Evolutionary conservation across 2,329 filamentous ascomycete species (phyloP).

Genomic region (Trichoderma semiorbis): DNA sequence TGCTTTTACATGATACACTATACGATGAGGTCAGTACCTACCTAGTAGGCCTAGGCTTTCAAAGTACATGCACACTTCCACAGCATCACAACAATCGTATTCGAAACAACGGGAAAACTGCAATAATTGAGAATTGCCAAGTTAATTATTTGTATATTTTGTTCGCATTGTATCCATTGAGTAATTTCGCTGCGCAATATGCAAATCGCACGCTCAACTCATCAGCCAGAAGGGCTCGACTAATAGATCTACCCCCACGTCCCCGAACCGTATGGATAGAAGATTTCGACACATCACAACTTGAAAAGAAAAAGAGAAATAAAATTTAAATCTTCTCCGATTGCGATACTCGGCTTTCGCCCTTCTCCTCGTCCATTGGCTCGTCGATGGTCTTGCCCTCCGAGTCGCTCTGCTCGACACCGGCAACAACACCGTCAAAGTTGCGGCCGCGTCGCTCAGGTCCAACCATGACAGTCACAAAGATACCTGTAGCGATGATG

Average conservation of each 20-base stretch:
- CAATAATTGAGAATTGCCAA: neutral
- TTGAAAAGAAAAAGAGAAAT: neutral
- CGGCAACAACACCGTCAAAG: constrained; percentile 58
- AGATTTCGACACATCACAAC: neutral
- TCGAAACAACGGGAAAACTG: neutral
- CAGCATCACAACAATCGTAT: neutral
- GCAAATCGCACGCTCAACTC: neutral
- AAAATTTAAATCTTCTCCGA: neutral
- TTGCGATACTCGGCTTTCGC: neutral
- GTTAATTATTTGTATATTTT: neutral
- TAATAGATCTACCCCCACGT: neutral
- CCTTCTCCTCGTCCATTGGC: constrained; percentile 31
- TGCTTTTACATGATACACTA: neutral
- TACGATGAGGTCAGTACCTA: neutral
- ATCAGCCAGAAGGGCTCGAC: neutral
- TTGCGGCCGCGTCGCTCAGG: constrained; percentile 70
- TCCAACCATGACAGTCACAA: constrained; percentile 64
- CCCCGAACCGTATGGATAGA: neutral
- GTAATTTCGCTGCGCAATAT: neutral
- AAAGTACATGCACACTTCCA: neutral
- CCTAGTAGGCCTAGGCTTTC: too few relatives aligned
- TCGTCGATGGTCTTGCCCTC: constrained; percentile 26
- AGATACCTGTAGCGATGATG: constrained; percentile 70
- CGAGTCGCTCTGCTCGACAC: constrained; percentile 27
- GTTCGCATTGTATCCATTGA: neutral